phyloP scores from a whole-genome alignment of 331 rosid genomes.

The Erythrophleum ivorense region DNA sequence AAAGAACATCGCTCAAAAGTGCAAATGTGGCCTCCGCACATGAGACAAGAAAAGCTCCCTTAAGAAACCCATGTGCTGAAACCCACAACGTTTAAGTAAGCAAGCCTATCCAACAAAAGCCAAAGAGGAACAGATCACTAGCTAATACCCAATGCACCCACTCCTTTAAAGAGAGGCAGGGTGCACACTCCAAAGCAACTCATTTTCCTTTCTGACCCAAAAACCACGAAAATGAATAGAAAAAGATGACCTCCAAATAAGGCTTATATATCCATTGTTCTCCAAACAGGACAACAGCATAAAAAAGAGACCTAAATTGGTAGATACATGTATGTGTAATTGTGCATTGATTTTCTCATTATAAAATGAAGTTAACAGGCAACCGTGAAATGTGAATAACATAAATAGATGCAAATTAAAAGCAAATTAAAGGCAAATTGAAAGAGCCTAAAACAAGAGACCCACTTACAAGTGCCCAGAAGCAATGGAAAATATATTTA shows the following conservation, averaged over 20 bases:
- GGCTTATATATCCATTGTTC: neutral
- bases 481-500: slow-evolving; percentile 93
- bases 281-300: neutral
- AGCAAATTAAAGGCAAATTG: slow-evolving; percentile 24
- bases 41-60: neutral
- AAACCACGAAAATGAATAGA: neutral
- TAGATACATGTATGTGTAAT: neutral
- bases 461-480: slow-evolving; percentile 94
- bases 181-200: neutral
- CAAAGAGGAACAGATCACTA: neutral
- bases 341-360: neutral
- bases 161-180: neutral
- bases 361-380: neutral
- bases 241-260: neutral
- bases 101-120: neutral
- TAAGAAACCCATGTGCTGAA: neutral
- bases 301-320: neutral
- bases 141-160: neutral
- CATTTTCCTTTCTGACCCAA: neutral
- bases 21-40: neutral
- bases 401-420: neutral
- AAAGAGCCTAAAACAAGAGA: slow-evolving; percentile 35
- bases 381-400: neutral
- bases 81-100: neutral
- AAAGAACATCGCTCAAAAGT: slow-evolving; percentile 2